phyloP scores from a whole-genome alignment of 805 yeast genomes.

The Sporopachydermia quercuum region DNA sequence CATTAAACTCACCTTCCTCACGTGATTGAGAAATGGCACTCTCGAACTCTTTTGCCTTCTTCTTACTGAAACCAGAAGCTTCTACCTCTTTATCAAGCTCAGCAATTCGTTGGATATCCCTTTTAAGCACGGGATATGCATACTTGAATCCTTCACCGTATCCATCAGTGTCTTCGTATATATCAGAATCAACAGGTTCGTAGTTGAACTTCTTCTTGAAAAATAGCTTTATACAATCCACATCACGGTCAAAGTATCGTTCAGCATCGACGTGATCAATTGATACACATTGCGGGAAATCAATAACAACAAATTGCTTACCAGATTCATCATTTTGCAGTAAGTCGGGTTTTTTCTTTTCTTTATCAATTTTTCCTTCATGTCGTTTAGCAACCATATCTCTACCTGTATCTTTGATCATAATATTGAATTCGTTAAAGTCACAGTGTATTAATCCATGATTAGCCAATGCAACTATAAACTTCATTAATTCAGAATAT shows the following conservation, averaged over 20 bases:
- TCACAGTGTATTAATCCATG: slow-evolving; percentile 95
- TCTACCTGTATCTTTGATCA: slow-evolving; percentile 40
- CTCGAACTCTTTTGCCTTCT: slow-evolving; percentile 53
- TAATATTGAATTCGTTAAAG: slow-evolving; percentile 91
- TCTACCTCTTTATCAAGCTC: slow-evolving; percentile 74
- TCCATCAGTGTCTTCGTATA: slow-evolving; percentile 59
- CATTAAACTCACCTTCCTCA: slow-evolving; percentile 17
- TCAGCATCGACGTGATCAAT: slow-evolving; percentile 84
- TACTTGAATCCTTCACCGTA: slow-evolving; percentile 67
- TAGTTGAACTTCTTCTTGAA: slow-evolving; percentile 69
- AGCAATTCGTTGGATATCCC: slow-evolving; percentile 58
- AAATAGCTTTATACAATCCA: slow-evolving; percentile 74
- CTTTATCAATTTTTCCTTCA: slow-evolving; percentile 30
- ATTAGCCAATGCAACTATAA: slow-evolving; percentile 70
- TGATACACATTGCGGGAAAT: slow-evolving; percentile 96
- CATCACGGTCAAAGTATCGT: slow-evolving; percentile 81
- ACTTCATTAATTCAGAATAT: slow-evolving; percentile 76
- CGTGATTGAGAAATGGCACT: slow-evolving; percentile 41
- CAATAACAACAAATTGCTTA: slow-evolving; percentile 76
- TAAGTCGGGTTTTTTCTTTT: slow-evolving; percentile 6
- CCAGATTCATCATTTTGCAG: slow-evolving; percentile 10
- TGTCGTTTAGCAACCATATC: slow-evolving; percentile 9
- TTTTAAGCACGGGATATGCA: slow-evolving; percentile 62
- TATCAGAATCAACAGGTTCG: slow-evolving; percentile 53
- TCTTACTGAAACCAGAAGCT: slow-evolving; percentile 74